Evolutionary conservation across 441 rosid genomes (phyloP).

Genomic region (Corymbia citriodora): DNA sequence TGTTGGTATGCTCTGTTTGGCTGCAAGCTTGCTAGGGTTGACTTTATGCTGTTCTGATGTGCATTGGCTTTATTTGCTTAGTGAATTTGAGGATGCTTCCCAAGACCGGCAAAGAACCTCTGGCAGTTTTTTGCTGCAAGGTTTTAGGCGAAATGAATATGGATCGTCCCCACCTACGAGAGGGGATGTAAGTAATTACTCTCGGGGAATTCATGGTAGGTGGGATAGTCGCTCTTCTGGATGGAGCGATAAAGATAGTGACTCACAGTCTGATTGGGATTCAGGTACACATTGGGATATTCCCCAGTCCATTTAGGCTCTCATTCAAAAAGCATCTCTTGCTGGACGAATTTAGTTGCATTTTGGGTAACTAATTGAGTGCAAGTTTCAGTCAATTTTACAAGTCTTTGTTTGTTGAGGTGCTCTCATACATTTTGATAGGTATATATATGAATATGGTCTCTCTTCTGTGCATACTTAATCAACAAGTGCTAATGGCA

Average conservation of each 20-base stretch:
- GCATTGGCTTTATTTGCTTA: constrained; percentile 16
- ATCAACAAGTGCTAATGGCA: not conserved
- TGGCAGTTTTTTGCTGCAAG: constrained; percentile 49
- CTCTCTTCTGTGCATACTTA: not conserved
- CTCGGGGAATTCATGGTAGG: constrained; percentile 63
- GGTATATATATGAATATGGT: not conserved
- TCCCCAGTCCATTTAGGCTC: not conserved
- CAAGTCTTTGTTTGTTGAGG: not conserved
- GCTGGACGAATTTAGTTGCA: not conserved
- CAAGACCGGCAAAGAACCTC: constrained; percentile 58
- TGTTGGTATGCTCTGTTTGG: not conserved
- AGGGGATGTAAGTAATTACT: constrained; percentile 58
- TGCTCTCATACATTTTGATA: not conserved
- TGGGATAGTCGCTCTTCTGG: constrained; percentile 90
- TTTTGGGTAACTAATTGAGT: not conserved
- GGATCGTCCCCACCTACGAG: constrained; percentile 89
- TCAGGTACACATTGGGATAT: constrained; percentile 38
- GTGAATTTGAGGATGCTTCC: constrained; percentile 63
- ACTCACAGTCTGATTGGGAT: constrained; percentile 72
- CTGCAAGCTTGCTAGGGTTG: not conserved
- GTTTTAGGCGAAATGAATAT: constrained; percentile 67
- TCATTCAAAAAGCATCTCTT: not conserved
- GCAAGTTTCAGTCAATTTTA: not conserved
- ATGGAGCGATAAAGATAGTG: constrained; percentile 71
- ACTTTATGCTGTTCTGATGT: not conserved